Evolutionary conservation across 495 filamentous ascomycete genomes (phyloP), one percentile per base, ranked within the genome.

Genomic region (Sordaria brevicollis): DNA sequence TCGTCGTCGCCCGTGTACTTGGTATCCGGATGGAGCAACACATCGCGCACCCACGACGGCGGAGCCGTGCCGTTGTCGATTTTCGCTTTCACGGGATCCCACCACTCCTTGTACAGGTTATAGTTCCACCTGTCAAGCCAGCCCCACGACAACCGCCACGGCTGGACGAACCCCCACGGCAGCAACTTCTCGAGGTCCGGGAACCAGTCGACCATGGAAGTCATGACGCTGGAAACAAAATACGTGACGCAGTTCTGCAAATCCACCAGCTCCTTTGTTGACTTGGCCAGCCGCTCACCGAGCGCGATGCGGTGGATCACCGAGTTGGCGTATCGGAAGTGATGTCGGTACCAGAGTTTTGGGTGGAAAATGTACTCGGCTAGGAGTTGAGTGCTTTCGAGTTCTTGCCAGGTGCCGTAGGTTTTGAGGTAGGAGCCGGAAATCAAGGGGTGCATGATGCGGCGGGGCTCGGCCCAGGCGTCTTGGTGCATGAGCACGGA

Each of bases 371-470:
- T 67, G 69, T 82, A 83, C 25, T 75, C 75, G 5, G 73, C 74
- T 2, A 84, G 68, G 41, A 85, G 71, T 68, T 82, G 73, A 1
- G 73, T 76, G 57, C 76, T 80, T 67, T 84, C 82, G 2, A 79
- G 65, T 34, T 84, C 81, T 66, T 84, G 82, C 74, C 73, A 79
- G 0, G 67, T 70, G 11, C 65, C 78, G 41, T 83, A 85, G 9
- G 76, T 71, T 43, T 74, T 75, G 29, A 81, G 65, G 0, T 76
- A 72, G 0, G 77, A 70, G 2, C 77, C 79, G 72, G 76, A 81
- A n/a, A 83, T 73, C 11, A 84, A 73, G 3, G 74, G 74, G 70
- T 85, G 83, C 78, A 82, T 82, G 35, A 83, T 77, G 35, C 73
- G 76, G 3, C 76, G 73, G 1, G 66, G 67, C 54, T 74, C 70